Evolutionary conservation across 179 eudicot species (phyloP), one percentile per base, ranked within the genome.

Genomic region (Beta macrorhiza): DNA sequence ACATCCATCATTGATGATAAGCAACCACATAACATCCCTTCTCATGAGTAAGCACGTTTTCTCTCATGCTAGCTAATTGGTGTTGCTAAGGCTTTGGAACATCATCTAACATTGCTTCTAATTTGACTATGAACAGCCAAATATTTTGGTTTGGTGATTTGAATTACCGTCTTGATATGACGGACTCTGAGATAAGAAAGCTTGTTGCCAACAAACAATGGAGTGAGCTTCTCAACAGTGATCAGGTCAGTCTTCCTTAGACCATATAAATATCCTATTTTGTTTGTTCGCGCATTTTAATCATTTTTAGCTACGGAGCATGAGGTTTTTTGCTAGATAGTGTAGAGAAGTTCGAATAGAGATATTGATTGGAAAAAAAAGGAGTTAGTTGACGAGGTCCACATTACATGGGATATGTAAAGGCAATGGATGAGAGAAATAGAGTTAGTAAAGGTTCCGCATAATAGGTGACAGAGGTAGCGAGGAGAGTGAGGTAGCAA

Each of bases 71-170:
- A 32, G 15, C 52, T 44, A 32, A 17, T 59, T 79, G n/a, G 58
- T 78, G 61, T 78, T 79, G n/a, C 14, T 12, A 8, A 5, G 72
- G 16, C 8, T 44, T 4, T 4, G 19, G 75, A 12, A 29, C 25
- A 1, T 29, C 1, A 20, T 49, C 63, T 81, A 56, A 55, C 5
- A 16, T 7, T 67, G 15, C 25, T 58, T 37, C 74, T 29, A 45
- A 8, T 76, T 80, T 72, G 83, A 47, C 78, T 86, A 20, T 86
- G 49, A 85, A 85, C 97, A 96, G 99, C 79, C 90, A 96, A 82
- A 91, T 95, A 89, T 95, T 95, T 87, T 95, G 99, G 99, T 93
- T 95, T 56, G 99, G 99, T 13, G 99, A 95, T 83, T 83, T 95
- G 89, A 95, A 95, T 86, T 95, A 95, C 71, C 99, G 99, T 81